phyloP scores from a whole-genome alignment of 306 rosid species.

The Cotoneaster glaucophyllus region DNA sequence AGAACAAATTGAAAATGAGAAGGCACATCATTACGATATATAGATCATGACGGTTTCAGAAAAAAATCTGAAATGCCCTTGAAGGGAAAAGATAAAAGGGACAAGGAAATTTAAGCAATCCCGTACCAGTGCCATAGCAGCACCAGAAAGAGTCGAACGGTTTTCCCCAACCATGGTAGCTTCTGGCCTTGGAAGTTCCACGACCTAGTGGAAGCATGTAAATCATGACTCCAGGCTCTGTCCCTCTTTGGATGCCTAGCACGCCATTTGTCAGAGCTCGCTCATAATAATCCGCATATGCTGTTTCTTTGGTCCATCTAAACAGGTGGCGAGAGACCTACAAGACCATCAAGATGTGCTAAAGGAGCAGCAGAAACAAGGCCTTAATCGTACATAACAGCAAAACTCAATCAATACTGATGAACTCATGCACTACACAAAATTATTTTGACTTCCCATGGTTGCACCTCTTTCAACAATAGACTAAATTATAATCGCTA shows the following conservation, averaged over 20 bases:
- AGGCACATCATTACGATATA: not conserved
- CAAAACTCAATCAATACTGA: not conserved
- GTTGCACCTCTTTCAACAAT: not conserved
- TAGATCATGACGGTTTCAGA: not conserved
- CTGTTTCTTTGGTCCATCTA: slow-evolving; percentile 77
- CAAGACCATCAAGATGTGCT: slow-evolving; percentile 4
- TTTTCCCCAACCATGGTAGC: slow-evolving; percentile 66
- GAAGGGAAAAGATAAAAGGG: not conserved
- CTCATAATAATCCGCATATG: slow-evolving; percentile 87
- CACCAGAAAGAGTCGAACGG: slow-evolving; percentile 67
- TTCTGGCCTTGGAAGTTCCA: slow-evolving; percentile 65
- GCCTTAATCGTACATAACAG: not conserved
- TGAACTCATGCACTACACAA: not conserved
- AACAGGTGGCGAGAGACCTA: slow-evolving; percentile 84
- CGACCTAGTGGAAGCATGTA: slow-evolving; percentile 75
- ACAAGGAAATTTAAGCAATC: not conserved
- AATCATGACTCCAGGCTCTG: slow-evolving; percentile 88
- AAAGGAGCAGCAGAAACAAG: not conserved
- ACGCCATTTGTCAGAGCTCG: slow-evolving; percentile 88
- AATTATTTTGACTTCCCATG: not conserved
- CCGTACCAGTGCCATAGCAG: slow-evolving; percentile 86
- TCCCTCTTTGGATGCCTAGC: slow-evolving; percentile 84
- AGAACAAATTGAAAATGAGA: not conserved
- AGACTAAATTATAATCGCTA: not conserved
- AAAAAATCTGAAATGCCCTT: not conserved